These are phyloP conservation scores for Parathielavia appendiculata DNA, from an alignment of 495 filamentous ascomycete species.

Conservation along the genomic window DNA sequence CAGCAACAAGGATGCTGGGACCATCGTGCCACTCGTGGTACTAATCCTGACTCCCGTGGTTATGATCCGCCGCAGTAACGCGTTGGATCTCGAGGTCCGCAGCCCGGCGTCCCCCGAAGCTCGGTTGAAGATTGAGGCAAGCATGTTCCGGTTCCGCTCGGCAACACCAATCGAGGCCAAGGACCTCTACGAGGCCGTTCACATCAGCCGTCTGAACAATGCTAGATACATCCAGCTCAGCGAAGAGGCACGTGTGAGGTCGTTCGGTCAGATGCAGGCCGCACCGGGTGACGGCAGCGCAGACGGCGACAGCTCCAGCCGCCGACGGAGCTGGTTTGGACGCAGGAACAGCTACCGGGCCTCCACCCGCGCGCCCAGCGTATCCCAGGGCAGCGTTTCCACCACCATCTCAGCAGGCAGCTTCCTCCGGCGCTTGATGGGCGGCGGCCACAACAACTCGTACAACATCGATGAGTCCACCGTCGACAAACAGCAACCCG, in stretches of 20 bases:
- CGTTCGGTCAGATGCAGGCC: slow-evolving; percentile 42
- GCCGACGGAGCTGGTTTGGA: slow-evolving; percentile 50
- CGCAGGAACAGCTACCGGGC: slow-evolving; percentile 56
- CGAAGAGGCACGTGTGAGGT: slow-evolving; percentile 47
- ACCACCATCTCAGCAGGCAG: slow-evolving; percentile 66
- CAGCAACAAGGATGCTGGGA: slow-evolving; percentile 34
- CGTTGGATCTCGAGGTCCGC: slow-evolving; percentile 87
- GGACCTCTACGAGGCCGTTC: slow-evolving; percentile 73
- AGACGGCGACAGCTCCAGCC: slow-evolving; percentile 35
- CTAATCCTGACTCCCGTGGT: slow-evolving; percentile 85
- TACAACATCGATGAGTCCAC: slow-evolving; percentile 70
- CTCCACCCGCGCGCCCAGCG: slow-evolving; percentile 47
- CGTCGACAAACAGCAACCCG: slow-evolving; percentile 43
- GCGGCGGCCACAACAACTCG: slow-evolving; percentile 50
- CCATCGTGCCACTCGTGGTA: slow-evolving; percentile 59
- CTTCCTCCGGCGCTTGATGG: slow-evolving; percentile 57
- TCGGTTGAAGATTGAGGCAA: slow-evolving; percentile 65
- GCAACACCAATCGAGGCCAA: slow-evolving; percentile 71
- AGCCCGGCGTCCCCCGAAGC: slow-evolving; percentile 72
- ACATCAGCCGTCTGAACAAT: slow-evolving; percentile 78
- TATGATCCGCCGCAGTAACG: slow-evolving; percentile 79
- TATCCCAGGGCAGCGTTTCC: slow-evolving; percentile 41
- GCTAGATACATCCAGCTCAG: slow-evolving; percentile 82
- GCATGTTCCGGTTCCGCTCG: slow-evolving; percentile 67
- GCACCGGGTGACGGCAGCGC: slow-evolving; percentile 32